Base-by-base conservation (phyloP, 23 red algal species). In the Porphyridium purpureum region DNA sequence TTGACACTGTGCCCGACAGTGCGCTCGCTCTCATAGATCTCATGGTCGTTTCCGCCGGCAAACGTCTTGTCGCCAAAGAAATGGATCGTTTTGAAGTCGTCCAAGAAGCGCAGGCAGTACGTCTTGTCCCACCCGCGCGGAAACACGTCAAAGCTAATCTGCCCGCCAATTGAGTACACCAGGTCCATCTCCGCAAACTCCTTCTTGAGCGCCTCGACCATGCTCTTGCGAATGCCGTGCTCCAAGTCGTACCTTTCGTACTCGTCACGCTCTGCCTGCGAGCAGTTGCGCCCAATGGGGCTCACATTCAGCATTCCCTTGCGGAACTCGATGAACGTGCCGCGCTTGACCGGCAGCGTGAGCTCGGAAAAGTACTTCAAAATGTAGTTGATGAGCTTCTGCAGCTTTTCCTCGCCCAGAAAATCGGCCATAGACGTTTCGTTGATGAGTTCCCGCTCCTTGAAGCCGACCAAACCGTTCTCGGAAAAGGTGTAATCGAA, bases 1-100 rank as follows among this genome's bases (percentile, higher is more conserved):
- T n/a, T n/a, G n/a, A n/a, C n/a, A n/a, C n/a, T n/a, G n/a, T n/a
- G n/a, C n/a, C n/a, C n/a, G n/a, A 74, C 57, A 8, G 79, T 83
- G 27, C 90, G 33, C 0, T 31, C 32, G 49, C 65, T 58, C 32
- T 63, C 58, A 44, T 70, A 98, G 22, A 98, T 98, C 79, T 98
- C 90, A 47, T 79, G 80, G 61, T 98, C 90, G 74, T 98, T 98
- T 1, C 90, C 90, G 20, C 90, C 90, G 4, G 29, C 24, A 52
- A 75, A 82, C 11, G 77, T 84, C 79, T 98, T 98, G 61, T 98
- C 90, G 23, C 90, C 90, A 33, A 98, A 85, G 52, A 98, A 98
- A 50, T 84, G 77, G 49, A 98, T 86, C 17, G 66, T 36, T 55
- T 55, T 42, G 55, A 81, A 67, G 30, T 86, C 60, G 2, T 80